A percentile compares a stretch with the other conserved stretches of the same genome.
Conservation (phyloP, 73 alveolate species). For the Tetrahymena borealis region DNA sequence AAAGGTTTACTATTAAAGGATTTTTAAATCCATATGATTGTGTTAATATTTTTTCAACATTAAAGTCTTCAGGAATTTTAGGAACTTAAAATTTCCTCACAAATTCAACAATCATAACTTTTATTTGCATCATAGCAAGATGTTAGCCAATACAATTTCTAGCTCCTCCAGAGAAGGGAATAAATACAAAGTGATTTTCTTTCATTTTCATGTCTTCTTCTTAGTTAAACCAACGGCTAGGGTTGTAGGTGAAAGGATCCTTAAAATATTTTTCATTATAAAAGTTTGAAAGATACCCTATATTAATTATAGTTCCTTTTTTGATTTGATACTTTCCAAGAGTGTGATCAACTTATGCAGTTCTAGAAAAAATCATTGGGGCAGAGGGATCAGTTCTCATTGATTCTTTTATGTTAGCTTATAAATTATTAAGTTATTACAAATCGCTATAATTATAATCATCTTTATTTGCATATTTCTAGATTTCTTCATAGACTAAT, state of each 20-base stretch:
- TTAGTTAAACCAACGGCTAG: neutral
- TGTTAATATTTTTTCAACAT: neutral
- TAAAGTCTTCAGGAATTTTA: neutral
- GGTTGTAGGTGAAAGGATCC: neutral
- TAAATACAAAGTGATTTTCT: neutral
- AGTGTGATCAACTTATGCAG: neutral
- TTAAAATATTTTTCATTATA: neutral
- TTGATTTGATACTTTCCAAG: neutral
- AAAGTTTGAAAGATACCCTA: neutral
- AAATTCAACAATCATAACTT: neutral
- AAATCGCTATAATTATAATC: neutral
- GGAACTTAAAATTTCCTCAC: neutral
- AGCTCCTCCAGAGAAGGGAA: neutral
- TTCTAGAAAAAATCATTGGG: neutral
- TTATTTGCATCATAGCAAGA: neutral
- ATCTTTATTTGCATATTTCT: neutral
- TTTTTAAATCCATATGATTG: neutral
- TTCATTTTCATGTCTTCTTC: neutral
- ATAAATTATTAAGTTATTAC: neutral
- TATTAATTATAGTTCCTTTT: neutral
- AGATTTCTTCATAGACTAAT: neutral
- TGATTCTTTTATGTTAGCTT: neutral
- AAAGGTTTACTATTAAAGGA: neutral
- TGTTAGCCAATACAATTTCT: neutral
- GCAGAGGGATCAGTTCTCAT: neutral